Conservation (phyloP, 2,329 filamentous ascomycete species). For the Paraphoma sp. region DNA sequence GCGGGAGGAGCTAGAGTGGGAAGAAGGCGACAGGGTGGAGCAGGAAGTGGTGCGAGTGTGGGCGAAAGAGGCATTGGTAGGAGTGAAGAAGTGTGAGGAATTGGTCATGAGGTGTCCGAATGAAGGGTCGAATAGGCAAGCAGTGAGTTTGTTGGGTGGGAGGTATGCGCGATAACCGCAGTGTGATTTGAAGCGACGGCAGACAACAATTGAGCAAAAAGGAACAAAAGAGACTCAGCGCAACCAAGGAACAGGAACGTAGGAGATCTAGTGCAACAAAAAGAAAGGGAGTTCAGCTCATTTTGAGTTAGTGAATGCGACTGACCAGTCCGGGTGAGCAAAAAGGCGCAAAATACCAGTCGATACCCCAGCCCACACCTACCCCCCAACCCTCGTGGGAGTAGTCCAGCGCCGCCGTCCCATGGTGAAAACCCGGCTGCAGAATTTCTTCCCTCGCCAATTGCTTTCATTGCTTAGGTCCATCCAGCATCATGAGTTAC, state of each 20-base stretch:
- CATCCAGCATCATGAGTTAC: conserved; percentile 52
- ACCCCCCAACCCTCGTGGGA: conserved; percentile 45
- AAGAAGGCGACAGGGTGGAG: background rate
- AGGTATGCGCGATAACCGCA: background rate
- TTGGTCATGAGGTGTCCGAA: background rate
- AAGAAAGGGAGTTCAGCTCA: background rate
- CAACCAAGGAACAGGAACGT: background rate
- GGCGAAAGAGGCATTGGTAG: background rate
- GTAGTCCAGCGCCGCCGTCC: conserved; percentile 51
- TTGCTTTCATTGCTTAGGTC: conserved; percentile 53
- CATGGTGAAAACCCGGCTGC: conserved; percentile 50
- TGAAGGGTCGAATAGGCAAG: background rate
- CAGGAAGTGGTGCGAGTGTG: background rate
- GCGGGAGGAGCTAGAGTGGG: background rate
- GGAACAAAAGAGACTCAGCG: too few relatives aligned
- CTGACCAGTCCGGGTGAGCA: too few relatives aligned
- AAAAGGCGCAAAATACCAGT: conserved; percentile 38
- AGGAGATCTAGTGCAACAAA: background rate
- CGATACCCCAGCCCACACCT: conserved; percentile 44
- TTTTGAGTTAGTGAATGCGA: too few relatives aligned
- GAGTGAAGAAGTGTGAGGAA: background rate
- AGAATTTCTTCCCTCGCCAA: conserved; percentile 52
- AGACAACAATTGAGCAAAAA: too few relatives aligned
- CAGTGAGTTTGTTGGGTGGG: background rate
- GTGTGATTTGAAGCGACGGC: background rate